Base-by-base conservation (phyloP, 176 grass and related monocot genomes). In the Oryza nivara region DNA sequence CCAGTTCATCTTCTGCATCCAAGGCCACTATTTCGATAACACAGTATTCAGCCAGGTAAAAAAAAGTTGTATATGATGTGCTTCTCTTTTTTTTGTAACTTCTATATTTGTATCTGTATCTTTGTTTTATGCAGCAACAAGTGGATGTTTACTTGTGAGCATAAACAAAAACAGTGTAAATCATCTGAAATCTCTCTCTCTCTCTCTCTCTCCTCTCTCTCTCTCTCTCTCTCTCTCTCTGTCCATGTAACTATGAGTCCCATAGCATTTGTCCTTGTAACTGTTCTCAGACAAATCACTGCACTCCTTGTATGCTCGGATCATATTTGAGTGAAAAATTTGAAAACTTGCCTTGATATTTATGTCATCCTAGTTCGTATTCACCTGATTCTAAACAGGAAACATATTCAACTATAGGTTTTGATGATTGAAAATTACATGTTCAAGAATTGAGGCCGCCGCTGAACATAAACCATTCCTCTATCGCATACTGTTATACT, bases 1-100 rank as follows among this genome's bases (percentile, higher is more conserved):
- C 86, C 40, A 90, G 75, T 71, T 97, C 92, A 54, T 83, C 89
- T 88, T 90, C 88, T 73, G 72, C 84, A 54, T 97, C 92, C 36
- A 93, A 88, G 67, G 89, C 91, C 30, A 91, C 91, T 35, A 1
- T 93, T 73, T 89, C 91, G 17, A 13, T 85, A 72, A 83, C 89
- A 70, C 77, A 91, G 30, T 70, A 86, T 85, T 95, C 87, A 43
- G 89, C 23, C 71, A 81, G 87, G 68, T 92, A 86, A 95, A 83
- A 30, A 84, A n/a, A 61, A 13, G 26, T 70, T 84, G 69, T 43
- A 86, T 86, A 20, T 26, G 84, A 6, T 45, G 30, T n/a, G 26
- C 66, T 46, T 79, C 12, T 52, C 40, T 30, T 30, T 83, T 69
- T 72, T 65, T 51, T 83, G 63, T 83, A 49, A 80, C 51, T 56